Conservation (phyloP, 1,284 basidiomycete species). For the Anthracocystis walkeri region DNA sequence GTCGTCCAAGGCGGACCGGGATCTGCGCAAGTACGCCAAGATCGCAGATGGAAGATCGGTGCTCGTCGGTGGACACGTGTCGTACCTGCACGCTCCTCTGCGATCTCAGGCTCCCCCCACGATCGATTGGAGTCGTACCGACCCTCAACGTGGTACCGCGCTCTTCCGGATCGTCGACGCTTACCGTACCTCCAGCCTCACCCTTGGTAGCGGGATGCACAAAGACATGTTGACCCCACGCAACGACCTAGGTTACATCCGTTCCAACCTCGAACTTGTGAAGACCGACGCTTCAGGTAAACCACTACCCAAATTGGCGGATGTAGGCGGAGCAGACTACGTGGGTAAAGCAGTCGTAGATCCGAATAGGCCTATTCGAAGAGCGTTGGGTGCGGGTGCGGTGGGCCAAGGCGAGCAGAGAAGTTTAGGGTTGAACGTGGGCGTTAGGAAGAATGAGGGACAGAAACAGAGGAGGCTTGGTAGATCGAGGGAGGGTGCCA, state of each 20-base stretch:
- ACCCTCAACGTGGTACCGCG: slow-evolving; percentile 41
- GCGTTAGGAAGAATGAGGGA: slow-evolving; percentile 20
- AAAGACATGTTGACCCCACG: slow-evolving; percentile 45
- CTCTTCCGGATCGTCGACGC: slow-evolving; percentile 50
- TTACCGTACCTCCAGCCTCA: slow-evolving; percentile 27
- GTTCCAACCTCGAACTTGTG: slow-evolving; percentile 40
- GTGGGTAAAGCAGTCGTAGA: slow-evolving; percentile 33
- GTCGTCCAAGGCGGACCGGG: slow-evolving; percentile 17
- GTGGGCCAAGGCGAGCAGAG: background rate
- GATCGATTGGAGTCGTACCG: slow-evolving; percentile 43
- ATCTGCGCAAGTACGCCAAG: slow-evolving; percentile 19
- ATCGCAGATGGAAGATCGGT: slow-evolving; percentile 40
- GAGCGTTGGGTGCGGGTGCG: slow-evolving; percentile 10
- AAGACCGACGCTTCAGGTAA: slow-evolving; percentile 24
- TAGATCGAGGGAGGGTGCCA: slow-evolving; percentile 6
- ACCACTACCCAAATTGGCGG: slow-evolving; percentile 1
- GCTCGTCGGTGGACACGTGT: slow-evolving; percentile 41
- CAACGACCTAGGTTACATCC: slow-evolving; percentile 45
- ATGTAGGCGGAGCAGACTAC: slow-evolving; percentile 28
- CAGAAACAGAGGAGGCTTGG: slow-evolving; percentile 35
- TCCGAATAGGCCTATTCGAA: slow-evolving; percentile 27
- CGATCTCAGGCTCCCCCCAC: slow-evolving; percentile 37
- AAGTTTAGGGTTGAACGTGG: background rate
- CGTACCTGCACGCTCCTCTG: slow-evolving; percentile 41
- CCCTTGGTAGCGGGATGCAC: slow-evolving; percentile 32